Evolutionary conservation across 768 basidiomycete genomes (phyloP), one percentile per base, ranked within the genome.

Genomic region (Boletus reticulatus): DNA sequence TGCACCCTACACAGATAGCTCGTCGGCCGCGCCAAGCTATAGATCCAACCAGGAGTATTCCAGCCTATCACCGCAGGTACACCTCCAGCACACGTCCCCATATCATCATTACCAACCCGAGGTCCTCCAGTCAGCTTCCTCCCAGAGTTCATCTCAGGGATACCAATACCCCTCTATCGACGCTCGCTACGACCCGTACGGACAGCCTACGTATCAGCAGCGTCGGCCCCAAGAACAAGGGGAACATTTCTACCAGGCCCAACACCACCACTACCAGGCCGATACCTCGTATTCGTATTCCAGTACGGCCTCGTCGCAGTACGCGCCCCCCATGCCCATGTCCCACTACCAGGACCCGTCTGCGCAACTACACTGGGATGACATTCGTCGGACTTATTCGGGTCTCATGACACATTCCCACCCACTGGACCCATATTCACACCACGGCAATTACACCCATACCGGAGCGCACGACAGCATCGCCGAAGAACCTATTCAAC

Each of bases 161-260:
- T 62, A 63, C 49, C 24, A 49, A 13, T 53, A 62, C 39, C 56
- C 29, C 19, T 6, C 58, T 2, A 34, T 52, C 14, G 68, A 61
- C 37, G 32, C 59, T 37, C 59, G 50, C 19, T 63, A 57, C 8
- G 62, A 59, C 20, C 50, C 57, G 19, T 62, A 68, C 51, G 45
- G 52, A 19, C 59, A 42, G 10, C 47, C 58, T 3, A 24, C 36
- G 34, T 58, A 56, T 31, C 54, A 54, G 32, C 51, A 55, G 36
- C 66, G 57, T 34, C 66, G 53, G 27, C 50, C 52, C 34, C 54
- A 32, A 13, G 59, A 61, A 10, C 60, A 51, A 19, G 68, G 60
- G 31, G 57, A 44, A 24, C 60, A 63, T 29, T 70, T 70, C 11
- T 58, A 63, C 24, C 64, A 60, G 37, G 52, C 67, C 2, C 69